Conservation (phyloP, 1,139 yeast genomes). For the Suhomyces panamericanus region DNA sequence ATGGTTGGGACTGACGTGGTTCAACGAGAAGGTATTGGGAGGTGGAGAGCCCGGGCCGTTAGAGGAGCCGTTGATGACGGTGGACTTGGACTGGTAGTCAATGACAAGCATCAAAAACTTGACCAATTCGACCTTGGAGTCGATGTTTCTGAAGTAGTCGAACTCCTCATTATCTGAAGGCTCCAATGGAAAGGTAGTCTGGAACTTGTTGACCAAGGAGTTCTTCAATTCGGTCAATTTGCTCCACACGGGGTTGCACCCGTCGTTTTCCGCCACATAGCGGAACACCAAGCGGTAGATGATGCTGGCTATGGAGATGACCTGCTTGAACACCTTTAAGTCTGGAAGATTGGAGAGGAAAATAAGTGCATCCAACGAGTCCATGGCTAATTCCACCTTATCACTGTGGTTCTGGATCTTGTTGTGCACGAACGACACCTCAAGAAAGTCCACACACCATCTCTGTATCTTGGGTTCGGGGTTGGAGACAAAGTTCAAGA, state of each 20-base stretch:
- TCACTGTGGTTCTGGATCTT: conserved; percentile 21
- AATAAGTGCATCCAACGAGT: conserved; percentile 37
- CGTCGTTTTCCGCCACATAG: conserved; percentile 47
- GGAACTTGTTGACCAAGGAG: conserved; percentile 27
- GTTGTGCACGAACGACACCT: conserved; percentile 40
- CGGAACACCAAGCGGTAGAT: conserved; percentile 42
- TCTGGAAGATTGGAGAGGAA: conserved; percentile 31
- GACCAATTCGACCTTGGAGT: conserved; percentile 62
- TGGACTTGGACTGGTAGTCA: conserved; percentile 64
- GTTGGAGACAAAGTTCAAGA: conserved; percentile 43
- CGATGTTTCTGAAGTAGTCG: conserved; percentile 51
- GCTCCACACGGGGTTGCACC: conserved; percentile 44
- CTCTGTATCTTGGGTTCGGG: conserved; percentile 36
- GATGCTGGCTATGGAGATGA: conserved; percentile 37
- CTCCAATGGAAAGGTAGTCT: conserved; percentile 41
- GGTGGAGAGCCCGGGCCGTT: conserved; percentile 14
- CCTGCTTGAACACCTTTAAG: conserved; percentile 31
- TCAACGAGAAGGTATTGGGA: conserved; percentile 49
- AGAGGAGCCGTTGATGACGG: conserved; percentile 19
- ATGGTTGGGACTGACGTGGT: conserved; percentile 63
- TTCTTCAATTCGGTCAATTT: conserved; percentile 46
- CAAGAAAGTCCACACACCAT: conserved; percentile 51
- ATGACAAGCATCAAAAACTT: conserved; percentile 74
- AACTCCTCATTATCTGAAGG: conserved; percentile 51
- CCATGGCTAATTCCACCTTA: conserved; percentile 46